phyloP scores from a whole-genome alignment of 345 rosid species.

The Viola odorata region DNA sequence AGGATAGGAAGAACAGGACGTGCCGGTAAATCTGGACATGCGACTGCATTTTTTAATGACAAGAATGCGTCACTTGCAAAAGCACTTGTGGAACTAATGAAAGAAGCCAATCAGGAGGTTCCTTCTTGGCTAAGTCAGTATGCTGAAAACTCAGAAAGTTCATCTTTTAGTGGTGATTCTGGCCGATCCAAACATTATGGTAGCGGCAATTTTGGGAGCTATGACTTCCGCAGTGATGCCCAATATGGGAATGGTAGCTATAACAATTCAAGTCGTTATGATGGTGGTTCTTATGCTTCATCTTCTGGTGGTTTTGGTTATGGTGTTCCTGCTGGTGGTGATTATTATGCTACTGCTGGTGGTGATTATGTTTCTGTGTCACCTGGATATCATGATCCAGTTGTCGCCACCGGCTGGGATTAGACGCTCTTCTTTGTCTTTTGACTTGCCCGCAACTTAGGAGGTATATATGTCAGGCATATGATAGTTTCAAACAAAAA shows the following conservation, averaged over 20 bases:
- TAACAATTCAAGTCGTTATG: conserved; percentile 12
- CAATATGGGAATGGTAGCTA: conserved; percentile 6
- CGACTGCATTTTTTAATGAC: conserved; percentile 46
- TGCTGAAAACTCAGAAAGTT: conserved; percentile 15
- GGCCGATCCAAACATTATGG: conserved; percentile 6
- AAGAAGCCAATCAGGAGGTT: conserved; percentile 43
- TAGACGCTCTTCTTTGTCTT: conserved; percentile 4
- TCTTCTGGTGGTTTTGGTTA: conserved; percentile 8
- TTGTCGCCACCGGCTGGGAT: conserved; percentile 40
- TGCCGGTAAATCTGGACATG: conserved; percentile 45
- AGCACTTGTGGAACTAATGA: conserved; percentile 38
- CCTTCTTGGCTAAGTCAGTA: conserved; percentile 39
- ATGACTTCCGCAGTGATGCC: conserved; percentile 35
- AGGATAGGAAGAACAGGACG: conserved; percentile 58
- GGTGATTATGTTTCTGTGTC: not conserved
- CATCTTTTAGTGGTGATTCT: conserved; percentile 13
- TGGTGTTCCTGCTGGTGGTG: not conserved
- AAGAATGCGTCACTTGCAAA: conserved; percentile 37
- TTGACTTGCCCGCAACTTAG: not conserved
- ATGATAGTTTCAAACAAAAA: not conserved
- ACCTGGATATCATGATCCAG: conserved; percentile 10
- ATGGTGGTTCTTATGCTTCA: not conserved
- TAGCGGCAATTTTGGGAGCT: conserved; percentile 36
- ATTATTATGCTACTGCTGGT: not conserved
- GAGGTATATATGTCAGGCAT: not conserved